Evolutionary conservation across 768 basidiomycete genomes (phyloP).

Genomic region (Naematelia aurantialba): DNA sequence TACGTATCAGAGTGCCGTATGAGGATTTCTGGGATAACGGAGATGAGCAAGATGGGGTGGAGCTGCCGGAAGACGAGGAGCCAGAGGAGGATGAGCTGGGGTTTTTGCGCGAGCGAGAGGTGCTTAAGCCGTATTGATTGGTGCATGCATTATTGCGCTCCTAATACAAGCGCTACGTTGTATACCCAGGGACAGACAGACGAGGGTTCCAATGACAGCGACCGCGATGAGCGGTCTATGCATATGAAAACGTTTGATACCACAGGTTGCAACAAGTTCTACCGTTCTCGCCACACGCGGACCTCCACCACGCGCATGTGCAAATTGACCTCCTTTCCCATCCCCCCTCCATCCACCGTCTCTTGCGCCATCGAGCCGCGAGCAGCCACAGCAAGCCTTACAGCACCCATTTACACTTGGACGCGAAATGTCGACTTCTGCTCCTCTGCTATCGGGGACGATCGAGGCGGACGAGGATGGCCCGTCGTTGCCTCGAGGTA

Average conservation of each 20-base stretch:
- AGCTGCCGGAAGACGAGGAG: constrained; percentile 33
- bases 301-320: not conserved
- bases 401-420: not conserved
- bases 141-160: not conserved
- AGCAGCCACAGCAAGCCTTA: not conserved
- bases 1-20: constrained; percentile 46
- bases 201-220: no score
- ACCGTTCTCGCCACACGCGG: no score
- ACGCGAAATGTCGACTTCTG: constrained; percentile 44
- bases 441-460: constrained; percentile 62
- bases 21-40: constrained; percentile 41
- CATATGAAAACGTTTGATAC: no score
- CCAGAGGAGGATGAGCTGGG: constrained; percentile 41
- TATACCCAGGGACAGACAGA: no score
- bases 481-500: constrained; percentile 29
- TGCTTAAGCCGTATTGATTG: constrained; percentile 48
- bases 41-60: constrained; percentile 23
- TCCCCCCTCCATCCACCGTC: no score
- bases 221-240: no score
- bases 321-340: no score
- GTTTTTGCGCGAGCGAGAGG: constrained; percentile 40
- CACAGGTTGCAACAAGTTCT: no score
- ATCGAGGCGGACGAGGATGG: constrained; percentile 77
- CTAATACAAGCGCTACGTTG: no score
- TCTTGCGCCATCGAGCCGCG: not conserved